Conservation (phyloP, 1,284 basidiomycete species). For the Stygiomarasmius scandens region DNA sequence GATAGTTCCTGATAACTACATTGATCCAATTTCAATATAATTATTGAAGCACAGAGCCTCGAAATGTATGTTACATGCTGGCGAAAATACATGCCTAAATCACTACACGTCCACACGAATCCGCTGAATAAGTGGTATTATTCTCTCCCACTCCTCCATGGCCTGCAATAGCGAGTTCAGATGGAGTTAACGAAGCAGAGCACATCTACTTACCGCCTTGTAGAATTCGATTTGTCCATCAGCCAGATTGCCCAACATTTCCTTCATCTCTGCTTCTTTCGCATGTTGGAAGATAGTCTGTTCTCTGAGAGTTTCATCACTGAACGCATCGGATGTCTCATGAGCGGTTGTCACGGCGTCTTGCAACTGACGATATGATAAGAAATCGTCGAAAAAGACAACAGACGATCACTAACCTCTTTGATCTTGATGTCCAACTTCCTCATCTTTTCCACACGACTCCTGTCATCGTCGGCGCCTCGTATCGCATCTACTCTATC, state of each 20-base stretch:
- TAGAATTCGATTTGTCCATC: slow-evolving; percentile 96
- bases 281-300: slow-evolving; percentile 87
- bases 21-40: background rate
- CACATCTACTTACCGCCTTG: slow-evolving; percentile 63
- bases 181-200: slow-evolving; percentile 8
- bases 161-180: slow-evolving; percentile 44
- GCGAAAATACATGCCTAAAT: slow-evolving; percentile 1
- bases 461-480: slow-evolving; percentile 92
- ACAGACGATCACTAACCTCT: slow-evolving; percentile 61
- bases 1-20: background rate
- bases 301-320: slow-evolving; percentile 90
- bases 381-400: background rate
- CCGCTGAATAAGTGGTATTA: slow-evolving; percentile 84
- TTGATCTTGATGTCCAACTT: slow-evolving; percentile 93
- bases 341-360: slow-evolving; percentile 95
- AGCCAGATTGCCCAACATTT: slow-evolving; percentile 85
- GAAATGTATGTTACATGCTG: background rate
- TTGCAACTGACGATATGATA: slow-evolving; percentile 67
- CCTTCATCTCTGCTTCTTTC: slow-evolving; percentile 95
- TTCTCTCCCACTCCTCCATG: slow-evolving; percentile 93
- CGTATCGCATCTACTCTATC: slow-evolving; percentile 91
- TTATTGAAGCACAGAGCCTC: background rate
- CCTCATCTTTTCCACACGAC: slow-evolving; percentile 89
- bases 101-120: slow-evolving; percentile 82
- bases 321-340: slow-evolving; percentile 95